phyloP scores from a whole-genome alignment of 257 asterid species.

The Solanum appendiculatum region DNA sequence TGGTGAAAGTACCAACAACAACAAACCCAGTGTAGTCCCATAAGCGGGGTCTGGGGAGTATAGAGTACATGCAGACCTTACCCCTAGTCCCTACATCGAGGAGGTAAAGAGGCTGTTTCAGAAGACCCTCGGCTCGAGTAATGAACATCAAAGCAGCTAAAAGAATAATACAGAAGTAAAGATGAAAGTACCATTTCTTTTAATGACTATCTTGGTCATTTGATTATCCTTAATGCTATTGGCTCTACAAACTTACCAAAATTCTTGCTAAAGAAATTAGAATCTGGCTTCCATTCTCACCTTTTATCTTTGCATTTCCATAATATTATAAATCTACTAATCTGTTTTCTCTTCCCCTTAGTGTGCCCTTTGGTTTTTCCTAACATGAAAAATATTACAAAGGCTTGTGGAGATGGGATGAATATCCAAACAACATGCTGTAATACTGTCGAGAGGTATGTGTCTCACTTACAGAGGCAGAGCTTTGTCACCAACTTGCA shows the following conservation, averaged over 20 bases:
- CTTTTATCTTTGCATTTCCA: neutral
- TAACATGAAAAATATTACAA: slow-evolving; percentile 43
- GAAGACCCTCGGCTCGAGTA: neutral
- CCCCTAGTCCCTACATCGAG: neutral
- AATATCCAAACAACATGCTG: slow-evolving; percentile 64
- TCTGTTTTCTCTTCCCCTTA: slow-evolving; percentile 16
- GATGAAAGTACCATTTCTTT: neutral
- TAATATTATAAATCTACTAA: neutral
- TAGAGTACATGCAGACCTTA: neutral
- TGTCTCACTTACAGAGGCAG: slow-evolving; percentile 90
- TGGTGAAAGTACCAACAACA: neutral
- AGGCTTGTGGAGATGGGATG: slow-evolving; percentile 45
- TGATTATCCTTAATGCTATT: neutral
- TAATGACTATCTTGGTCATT: neutral
- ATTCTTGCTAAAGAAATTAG: neutral
- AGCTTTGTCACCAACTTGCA: slow-evolving; percentile 94
- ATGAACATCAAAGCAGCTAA: neutral
- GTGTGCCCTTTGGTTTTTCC: slow-evolving; percentile 94
- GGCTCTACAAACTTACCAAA: neutral
- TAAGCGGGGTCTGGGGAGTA: neutral
- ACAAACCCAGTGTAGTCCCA: neutral
- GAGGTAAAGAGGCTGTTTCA: neutral
- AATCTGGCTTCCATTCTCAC: neutral
- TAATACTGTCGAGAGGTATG: slow-evolving; percentile 52
- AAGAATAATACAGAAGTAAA: neutral